A percentile compares a stretch with the other conserved stretches of the same genome.
Evolutionary conservation across 2,329 filamentous ascomycete species (phyloP).

Genomic region (Akanthomyces lecanii): DNA sequence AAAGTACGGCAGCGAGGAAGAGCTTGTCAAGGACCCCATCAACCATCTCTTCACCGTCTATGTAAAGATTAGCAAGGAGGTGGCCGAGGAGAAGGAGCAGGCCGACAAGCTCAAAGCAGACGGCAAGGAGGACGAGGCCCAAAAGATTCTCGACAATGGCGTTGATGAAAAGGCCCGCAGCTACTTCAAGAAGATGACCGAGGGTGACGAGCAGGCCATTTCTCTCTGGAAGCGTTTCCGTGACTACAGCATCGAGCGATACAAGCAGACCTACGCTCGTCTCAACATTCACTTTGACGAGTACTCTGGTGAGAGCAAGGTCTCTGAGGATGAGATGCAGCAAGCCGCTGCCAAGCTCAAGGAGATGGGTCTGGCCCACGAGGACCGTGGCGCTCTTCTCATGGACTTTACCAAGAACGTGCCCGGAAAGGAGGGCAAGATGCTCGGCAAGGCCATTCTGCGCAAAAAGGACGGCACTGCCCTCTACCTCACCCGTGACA

Average conservation of each 20-base stretch:
- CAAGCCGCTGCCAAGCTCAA: conserved; percentile 57
- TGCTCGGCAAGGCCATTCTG: conserved; percentile 65
- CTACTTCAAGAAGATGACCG: conserved; percentile 69
- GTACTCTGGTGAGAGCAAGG: conserved; percentile 72
- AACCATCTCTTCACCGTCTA: conserved; percentile 81
- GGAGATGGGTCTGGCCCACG: conserved; percentile 61
- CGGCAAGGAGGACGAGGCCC: conserved; percentile 63
- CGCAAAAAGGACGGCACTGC: conserved; percentile 71
- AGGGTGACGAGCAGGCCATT: conserved; percentile 57
- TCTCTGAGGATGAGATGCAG: conserved; percentile 63
- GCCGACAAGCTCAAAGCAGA: conserved; percentile 40
- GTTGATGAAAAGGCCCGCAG: conserved; percentile 71
- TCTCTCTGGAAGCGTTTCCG: conserved; percentile 63
- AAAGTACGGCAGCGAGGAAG: conserved; percentile 69
- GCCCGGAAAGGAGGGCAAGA: conserved; percentile 62
- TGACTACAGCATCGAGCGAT: conserved; percentile 62
- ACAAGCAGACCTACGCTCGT: conserved; percentile 64
- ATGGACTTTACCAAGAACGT: conserved; percentile 68
- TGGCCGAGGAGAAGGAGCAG: conserved; percentile 26
- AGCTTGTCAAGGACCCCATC: conserved; percentile 68
- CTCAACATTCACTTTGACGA: conserved; percentile 69
- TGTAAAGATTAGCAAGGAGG: conserved; percentile 65
- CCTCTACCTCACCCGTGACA: conserved; percentile 73
- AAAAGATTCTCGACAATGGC: conserved; percentile 43
- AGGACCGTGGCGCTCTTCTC: conserved; percentile 68